phyloP scores from a whole-genome alignment of 2,329 filamentous ascomycete genomes.

The Rutstroemia sydowiana region DNA sequence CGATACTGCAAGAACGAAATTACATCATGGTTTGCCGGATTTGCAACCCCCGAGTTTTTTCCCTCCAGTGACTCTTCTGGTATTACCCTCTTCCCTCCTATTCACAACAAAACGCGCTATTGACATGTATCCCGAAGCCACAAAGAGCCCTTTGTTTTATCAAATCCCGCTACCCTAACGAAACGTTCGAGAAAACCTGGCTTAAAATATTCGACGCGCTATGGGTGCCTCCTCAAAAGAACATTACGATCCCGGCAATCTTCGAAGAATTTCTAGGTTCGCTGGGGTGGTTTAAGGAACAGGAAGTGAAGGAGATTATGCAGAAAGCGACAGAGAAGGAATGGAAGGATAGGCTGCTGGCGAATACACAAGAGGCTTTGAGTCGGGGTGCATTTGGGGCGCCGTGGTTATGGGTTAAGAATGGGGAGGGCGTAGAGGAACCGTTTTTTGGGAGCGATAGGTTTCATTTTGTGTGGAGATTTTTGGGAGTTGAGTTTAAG shows the following conservation, averaged over 20 bases:
- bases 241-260: slow-evolving; percentile 52
- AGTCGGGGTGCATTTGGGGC: slow-evolving; percentile 65
- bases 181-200: slow-evolving; percentile 46
- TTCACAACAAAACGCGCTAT: not conserved
- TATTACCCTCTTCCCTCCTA: slow-evolving; percentile 32
- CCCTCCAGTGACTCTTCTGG: slow-evolving; percentile 46
- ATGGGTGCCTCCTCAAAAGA: slow-evolving; percentile 52
- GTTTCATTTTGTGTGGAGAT: slow-evolving; percentile 62
- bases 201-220: slow-evolving; percentile 50
- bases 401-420: slow-evolving; percentile 66
- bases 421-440: slow-evolving; percentile 49
- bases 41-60: slow-evolving; percentile 42
- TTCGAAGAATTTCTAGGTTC: slow-evolving; percentile 37
- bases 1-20: slow-evolving; percentile 42
- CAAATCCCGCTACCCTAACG: slow-evolving; percentile 46
- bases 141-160: slow-evolving; percentile 61
- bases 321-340: slow-evolving; percentile 41
- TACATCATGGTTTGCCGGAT: slow-evolving; percentile 40
- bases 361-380: slow-evolving; percentile 53
- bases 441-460: slow-evolving; percentile 74
- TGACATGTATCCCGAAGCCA: slow-evolving; percentile 37
- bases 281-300: slow-evolving; percentile 36
- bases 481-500: slow-evolving; percentile 52
- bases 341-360: slow-evolving; percentile 46
- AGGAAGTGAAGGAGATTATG: slow-evolving; percentile 50